A percentile compares a stretch with the other conserved stretches of the same genome.
These are phyloP conservation scores for Lantana camara DNA, from an alignment of 257 asterid genomes.

Conservation along the genomic window DNA sequence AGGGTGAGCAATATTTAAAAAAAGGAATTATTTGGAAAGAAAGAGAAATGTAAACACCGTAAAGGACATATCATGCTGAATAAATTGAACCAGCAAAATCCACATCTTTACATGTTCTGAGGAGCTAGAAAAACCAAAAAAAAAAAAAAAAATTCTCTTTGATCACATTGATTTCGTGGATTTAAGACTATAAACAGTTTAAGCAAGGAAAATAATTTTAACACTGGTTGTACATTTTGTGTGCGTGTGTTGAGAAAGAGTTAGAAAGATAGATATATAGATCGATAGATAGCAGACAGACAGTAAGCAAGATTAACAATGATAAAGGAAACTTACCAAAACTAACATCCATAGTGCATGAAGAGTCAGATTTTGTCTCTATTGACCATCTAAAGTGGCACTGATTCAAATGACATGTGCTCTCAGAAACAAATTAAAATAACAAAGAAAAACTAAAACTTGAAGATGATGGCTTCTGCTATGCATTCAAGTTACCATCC, in stretches of 20 bases:
- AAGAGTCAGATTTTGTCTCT: conserved; percentile 63
- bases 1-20: not conserved
- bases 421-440: conserved; percentile 6
- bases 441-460: not conserved
- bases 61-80: not conserved
- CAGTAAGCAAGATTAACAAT: not conserved
- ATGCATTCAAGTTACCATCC: conserved; percentile 4
- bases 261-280: not conserved
- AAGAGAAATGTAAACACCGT: not conserved
- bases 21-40: too few relatives aligned
- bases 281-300: not conserved
- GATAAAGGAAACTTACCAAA: conserved; percentile 58
- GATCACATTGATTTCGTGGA: not conserved
- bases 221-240: too few relatives aligned
- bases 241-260: not conserved
- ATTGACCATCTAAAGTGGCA: conserved; percentile 78
- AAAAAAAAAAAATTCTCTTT: too few relatives aligned
- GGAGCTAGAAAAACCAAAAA: too few relatives aligned
- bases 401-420: conserved; percentile 45
- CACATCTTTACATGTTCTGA: not conserved
- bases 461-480: not conserved
- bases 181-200: not conserved
- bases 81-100: not conserved
- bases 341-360: conserved; percentile 65
- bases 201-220: not conserved